Evolutionary conservation across 192 early-diverging fungal genomes (phyloP).

Genomic region (Kickxella alabastrina): DNA sequence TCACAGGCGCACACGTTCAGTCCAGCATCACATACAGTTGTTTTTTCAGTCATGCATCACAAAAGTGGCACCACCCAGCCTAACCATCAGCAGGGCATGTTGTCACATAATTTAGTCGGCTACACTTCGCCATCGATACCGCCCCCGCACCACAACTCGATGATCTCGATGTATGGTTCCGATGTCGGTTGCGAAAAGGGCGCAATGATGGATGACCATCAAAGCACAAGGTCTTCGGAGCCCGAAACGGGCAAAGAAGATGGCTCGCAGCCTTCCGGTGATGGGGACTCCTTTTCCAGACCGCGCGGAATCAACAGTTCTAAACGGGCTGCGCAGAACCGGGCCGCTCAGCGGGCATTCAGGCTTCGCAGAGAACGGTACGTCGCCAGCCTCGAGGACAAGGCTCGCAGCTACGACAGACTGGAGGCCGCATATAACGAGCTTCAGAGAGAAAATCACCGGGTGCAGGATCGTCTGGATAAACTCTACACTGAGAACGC

Average conservation of each 20-base stretch:
- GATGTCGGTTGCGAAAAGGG: neutral
- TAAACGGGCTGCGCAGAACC: constrained; percentile 50
- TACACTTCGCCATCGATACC: constrained; percentile 6
- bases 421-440: constrained; percentile 43
- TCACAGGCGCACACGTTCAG: no score
- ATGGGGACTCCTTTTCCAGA: constrained; percentile 9
- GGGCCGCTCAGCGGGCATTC: constrained; percentile 48
- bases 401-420: constrained; percentile 42
- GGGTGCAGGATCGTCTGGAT: constrained; percentile 24
- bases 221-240: constrained; percentile 18
- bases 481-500: constrained; percentile 28
- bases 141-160: neutral
- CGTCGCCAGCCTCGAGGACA: constrained; percentile 44
- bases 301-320: constrained; percentile 50
- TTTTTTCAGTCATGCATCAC: constrained; percentile 28
- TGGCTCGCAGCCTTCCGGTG: constrained; percentile 11
- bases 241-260: constrained; percentile 25
- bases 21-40: no score
- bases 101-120: constrained; percentile 17
- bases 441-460: constrained; percentile 39
- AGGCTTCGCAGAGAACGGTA: constrained; percentile 45
- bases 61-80: constrained; percentile 13
- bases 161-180: neutral
- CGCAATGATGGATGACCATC: constrained; percentile 6
- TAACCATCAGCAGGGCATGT: constrained; percentile 18